phyloP scores from a whole-genome alignment of 164 flowering plant species.

The Nymphaea thermarum region DNA sequence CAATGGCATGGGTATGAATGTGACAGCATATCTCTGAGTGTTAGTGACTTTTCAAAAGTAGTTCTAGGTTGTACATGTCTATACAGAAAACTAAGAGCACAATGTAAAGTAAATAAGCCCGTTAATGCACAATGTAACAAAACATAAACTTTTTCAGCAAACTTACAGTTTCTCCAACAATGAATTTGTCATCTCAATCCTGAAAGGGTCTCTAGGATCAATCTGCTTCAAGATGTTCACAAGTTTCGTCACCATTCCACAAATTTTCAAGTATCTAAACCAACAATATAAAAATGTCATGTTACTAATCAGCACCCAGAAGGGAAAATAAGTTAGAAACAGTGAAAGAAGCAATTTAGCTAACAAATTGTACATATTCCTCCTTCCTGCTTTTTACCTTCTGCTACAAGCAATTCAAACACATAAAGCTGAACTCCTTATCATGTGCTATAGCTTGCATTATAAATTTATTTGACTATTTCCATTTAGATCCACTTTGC shows the following conservation, averaged over 20 bases:
- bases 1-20: too few species aligned
- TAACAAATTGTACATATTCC: background rate
- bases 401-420: background rate
- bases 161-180: slow-evolving; percentile 87
- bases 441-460: too few species aligned
- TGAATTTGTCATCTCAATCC: slow-evolving; percentile 72
- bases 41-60: too few species aligned
- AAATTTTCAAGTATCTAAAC: slow-evolving; percentile 53
- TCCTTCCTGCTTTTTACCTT: background rate
- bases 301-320: background rate
- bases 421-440: too few species aligned
- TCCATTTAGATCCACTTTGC: too few species aligned
- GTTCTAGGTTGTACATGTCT: too few species aligned
- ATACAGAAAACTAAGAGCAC: too few species aligned
- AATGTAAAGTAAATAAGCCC: too few species aligned
- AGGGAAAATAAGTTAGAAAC: background rate
- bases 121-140: too few species aligned
- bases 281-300: background rate
- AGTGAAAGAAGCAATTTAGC: too few species aligned
- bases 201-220: slow-evolving; percentile 66
- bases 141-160: background rate
- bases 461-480: too few species aligned
- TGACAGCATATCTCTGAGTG: too few species aligned
- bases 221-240: slow-evolving; percentile 74
- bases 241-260: slow-evolving; percentile 73